A percentile compares a stretch with the other conserved stretches of the same genome.
These are phyloP conservation scores for Pneumocystis jirovecii DNA, from an alignment of 1,139 yeast genomes.

Conservation along the genomic window DNA sequence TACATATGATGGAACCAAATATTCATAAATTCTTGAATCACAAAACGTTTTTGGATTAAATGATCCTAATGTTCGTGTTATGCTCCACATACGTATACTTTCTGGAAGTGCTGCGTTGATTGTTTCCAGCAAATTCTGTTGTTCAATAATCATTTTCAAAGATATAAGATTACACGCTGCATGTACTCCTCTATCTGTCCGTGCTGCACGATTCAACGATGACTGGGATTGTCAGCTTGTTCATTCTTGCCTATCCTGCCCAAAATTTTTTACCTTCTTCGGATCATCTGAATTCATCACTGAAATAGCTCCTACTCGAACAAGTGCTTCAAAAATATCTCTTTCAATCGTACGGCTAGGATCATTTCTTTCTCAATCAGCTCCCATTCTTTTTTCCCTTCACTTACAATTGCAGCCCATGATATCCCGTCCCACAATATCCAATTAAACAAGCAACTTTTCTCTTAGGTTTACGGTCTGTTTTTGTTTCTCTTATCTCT, in stretches of 20 bases:
- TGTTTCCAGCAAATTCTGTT: constrained; percentile 54
- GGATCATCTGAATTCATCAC: constrained; percentile 79
- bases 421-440: constrained; percentile 95
- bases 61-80: constrained; percentile 72
- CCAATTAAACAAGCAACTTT: constrained; percentile 91
- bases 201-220: constrained; percentile 88
- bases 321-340: constrained; percentile 71
- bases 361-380: constrained; percentile 20
- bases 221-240: constrained; percentile 22
- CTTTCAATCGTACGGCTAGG: constrained; percentile 60
- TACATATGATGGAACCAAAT: constrained; percentile 78
- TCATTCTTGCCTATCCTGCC: too few species aligned
- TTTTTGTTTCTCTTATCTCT: background rate
- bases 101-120: constrained; percentile 67
- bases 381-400: background rate
- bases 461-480: constrained; percentile 41
- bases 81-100: constrained; percentile 85
- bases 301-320: constrained; percentile 79
- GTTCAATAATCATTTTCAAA: constrained; percentile 76
- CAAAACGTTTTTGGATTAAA: constrained; percentile 95
- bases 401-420: constrained; percentile 69
- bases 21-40: constrained; percentile 85
- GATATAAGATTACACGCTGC: constrained; percentile 95
- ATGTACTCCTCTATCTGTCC: constrained; percentile 98
- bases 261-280: constrained; percentile 34